Evolutionary conservation across 257 asterid genomes (phyloP).

Genomic region (Solanum chmielewskii): DNA sequence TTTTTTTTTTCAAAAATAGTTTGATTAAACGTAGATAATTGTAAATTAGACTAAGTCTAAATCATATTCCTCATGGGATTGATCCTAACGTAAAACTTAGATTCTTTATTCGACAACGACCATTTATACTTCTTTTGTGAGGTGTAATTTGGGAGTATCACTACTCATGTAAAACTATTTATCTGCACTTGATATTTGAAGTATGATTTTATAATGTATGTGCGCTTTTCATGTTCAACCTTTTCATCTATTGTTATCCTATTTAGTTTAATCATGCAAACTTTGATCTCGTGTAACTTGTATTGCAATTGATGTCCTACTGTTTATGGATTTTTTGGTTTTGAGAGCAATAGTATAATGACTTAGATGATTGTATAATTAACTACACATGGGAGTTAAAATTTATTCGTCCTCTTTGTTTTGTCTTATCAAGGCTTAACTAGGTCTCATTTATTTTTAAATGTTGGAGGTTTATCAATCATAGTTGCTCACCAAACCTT

Average conservation of each 20-base stretch:
- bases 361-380: neutral
- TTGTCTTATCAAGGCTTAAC: neutral
- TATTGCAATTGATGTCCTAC: neutral
- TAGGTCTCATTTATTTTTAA: neutral
- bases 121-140: too few relatives aligned
- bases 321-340: neutral
- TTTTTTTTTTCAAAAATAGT: too few relatives aligned
- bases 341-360: neutral
- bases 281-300: neutral
- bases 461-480: slow-evolving; percentile 41
- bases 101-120: too few relatives aligned
- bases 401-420: neutral
- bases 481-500: slow-evolving; percentile 26
- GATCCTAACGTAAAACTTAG: too few relatives aligned
- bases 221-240: neutral
- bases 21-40: too few relatives aligned
- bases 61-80: too few relatives aligned
- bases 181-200: neutral
- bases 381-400: neutral
- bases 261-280: neutral
- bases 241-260: neutral
- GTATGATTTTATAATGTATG: neutral
- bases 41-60: too few relatives aligned
- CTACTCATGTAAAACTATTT: neutral
- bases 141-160: neutral